Base-by-base conservation (phyloP, 306 rosid species). In the Cicer cuneatum region DNA sequence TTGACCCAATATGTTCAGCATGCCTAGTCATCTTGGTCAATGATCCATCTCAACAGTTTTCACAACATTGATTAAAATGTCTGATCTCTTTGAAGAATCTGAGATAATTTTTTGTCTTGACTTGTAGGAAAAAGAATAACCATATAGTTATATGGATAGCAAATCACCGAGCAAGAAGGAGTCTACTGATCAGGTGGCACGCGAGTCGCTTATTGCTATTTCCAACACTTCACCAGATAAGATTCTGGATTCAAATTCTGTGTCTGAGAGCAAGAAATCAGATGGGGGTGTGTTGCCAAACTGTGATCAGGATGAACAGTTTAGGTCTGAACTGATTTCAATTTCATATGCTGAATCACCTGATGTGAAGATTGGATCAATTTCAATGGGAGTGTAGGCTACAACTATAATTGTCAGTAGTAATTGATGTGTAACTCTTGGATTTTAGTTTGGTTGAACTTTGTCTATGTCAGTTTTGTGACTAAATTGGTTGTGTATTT, bases 141-240 rank as follows among this genome's bases (percentile, higher is more conserved):
- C 71, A 65, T 65, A 58, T 54, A 77, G 52, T 84, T 81, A 78
- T 81, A 84, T 84, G 87, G 87, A 84, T 84, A 84, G 19, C 81
- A 57, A 19, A 57, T 84, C 79, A 78, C 69, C 68, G 47, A 69
- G 46, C 76, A 51, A 73, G 72, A 58, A 79, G 81, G 69, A 37
- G 33, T 49, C 81, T 46, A 43, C 62, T 18, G 88, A 85, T 76
- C 83, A 49, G 81, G 81, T 79, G 70, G 83, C 83, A 74, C 85
- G 83, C 24, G 88, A 81, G 78, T 74, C 76, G 7, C 88, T 85
- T 66, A 85, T 85, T 18, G 83, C 83, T 13, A 81, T 85, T 74
- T 85, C 88, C 1, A 58, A 65, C 81, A 21, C 41, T 24, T 71
- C 62, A n/a, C 81, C 83, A 0, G 83, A 81, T 48, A 73, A 75